Percentiles rank a stretch among this genome's conserved stretches.
phyloP scores from a whole-genome alignment of 306 rosid genomes.

The Calophaca sinica region DNA sequence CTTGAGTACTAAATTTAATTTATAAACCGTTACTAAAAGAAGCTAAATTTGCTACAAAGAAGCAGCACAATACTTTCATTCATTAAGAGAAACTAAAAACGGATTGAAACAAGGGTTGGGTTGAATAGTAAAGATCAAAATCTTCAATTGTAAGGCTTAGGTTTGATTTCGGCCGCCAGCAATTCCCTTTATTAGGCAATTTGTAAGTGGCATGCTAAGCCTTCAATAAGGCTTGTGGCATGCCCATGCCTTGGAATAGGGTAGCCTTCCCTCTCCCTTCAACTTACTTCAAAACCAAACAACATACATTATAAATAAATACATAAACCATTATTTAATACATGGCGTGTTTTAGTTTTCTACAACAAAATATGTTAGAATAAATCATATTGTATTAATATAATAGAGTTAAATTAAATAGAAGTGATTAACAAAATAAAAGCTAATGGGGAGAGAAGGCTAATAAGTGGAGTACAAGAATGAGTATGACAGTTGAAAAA shows the following conservation, averaged over 20 bases:
- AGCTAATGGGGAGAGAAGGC: background rate
- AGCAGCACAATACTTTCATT: background rate
- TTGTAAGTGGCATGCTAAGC: constrained; percentile 5
- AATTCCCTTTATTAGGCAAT: background rate
- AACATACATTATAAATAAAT: background rate
- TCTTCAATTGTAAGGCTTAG: background rate
- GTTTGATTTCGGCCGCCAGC: background rate
- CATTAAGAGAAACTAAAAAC: background rate
- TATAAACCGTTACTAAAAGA: background rate
- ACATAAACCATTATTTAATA: background rate
- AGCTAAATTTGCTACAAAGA: background rate
- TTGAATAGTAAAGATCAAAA: background rate
- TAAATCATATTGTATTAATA: background rate
- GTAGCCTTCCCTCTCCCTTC: background rate
- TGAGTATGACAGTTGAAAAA: constrained; percentile 16
- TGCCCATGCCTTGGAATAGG: background rate
- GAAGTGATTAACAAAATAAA: background rate
- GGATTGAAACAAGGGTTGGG: background rate
- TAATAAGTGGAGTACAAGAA: background rate
- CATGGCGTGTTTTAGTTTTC: background rate
- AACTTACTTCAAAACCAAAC: background rate
- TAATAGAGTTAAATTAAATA: background rate
- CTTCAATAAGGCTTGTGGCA: background rate
- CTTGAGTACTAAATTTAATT: constrained; percentile 11
- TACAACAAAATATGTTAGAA: background rate